A percentile compares a stretch with the other conserved stretches of the same genome.
These are phyloP conservation scores for Oryza glumipatula DNA, from an alignment of 176 grass and related monocot species.

Conservation along the genomic window DNA sequence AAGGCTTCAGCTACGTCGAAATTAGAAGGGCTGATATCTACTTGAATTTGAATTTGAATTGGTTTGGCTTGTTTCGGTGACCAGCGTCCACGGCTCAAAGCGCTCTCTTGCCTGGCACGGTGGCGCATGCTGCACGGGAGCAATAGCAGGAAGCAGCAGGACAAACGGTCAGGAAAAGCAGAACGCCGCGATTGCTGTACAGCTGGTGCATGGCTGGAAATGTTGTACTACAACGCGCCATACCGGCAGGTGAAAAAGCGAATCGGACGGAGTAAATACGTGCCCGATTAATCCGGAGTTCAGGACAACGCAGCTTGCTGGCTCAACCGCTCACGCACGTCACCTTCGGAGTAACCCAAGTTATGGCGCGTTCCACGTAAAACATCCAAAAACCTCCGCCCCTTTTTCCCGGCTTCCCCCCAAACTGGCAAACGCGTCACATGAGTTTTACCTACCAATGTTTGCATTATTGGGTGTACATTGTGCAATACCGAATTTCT, in stretches of 20 bases:
- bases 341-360: neutral
- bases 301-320: neutral
- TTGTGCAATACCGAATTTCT: neutral
- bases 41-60: no score
- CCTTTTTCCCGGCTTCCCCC: neutral
- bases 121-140: neutral
- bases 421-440: neutral
- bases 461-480: neutral
- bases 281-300: slow-evolving; percentile 6
- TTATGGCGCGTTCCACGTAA: neutral
- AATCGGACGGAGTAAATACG: neutral
- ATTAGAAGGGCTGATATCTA: no score
- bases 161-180: slow-evolving; percentile 26
- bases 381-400: neutral
- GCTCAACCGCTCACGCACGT: neutral
- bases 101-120: neutral
- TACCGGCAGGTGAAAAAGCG: slow-evolving; percentile 20
- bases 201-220: slow-evolving; percentile 53
- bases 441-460: neutral
- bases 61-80: neutral
- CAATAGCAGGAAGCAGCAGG: neutral
- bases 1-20: neutral
- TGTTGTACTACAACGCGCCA: neutral
- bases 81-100: neutral
- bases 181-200: slow-evolving; percentile 3